These are phyloP conservation scores for Larix kaempferi DNA, from an alignment of 75 land plant species.

Conservation along the genomic window DNA sequence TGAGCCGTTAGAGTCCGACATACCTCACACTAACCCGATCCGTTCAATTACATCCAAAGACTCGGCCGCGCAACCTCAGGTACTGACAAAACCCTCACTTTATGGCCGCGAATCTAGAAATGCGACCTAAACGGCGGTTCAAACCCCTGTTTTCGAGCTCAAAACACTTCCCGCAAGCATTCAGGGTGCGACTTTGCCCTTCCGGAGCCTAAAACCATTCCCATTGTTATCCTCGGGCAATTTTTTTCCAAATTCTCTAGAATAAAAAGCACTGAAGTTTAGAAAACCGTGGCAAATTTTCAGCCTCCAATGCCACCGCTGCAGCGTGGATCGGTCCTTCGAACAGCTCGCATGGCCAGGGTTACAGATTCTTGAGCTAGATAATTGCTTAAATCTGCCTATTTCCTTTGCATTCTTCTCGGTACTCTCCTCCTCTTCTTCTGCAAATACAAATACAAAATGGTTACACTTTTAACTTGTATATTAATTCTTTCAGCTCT, in stretches of 20 bases:
- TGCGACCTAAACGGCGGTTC: neutral
- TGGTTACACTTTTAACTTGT: too few relatives aligned
- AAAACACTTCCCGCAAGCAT: neutral
- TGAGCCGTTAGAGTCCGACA: slow-evolving; percentile 7
- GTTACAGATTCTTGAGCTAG: too few relatives aligned
- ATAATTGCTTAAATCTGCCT: neutral
- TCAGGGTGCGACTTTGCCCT: neutral
- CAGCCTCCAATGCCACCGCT: neutral
- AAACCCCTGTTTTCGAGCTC: neutral
- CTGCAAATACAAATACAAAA: neutral
- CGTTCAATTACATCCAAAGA: slow-evolving; percentile 9
- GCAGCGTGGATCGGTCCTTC: neutral
- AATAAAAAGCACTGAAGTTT: neutral
- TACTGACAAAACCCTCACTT: neutral
- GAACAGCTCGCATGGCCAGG: neutral
- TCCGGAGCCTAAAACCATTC: neutral
- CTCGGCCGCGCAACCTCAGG: neutral
- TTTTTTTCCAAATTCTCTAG: neutral
- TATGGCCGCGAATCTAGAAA: neutral
- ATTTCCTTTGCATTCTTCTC: neutral
- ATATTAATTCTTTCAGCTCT: neutral
- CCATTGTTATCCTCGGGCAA: neutral
- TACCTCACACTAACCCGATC: slow-evolving; percentile 9
- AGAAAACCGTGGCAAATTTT: neutral
- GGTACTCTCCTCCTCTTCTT: neutral